Evolutionary conservation across 345 rosid genomes (phyloP), one percentile per base, ranked within the genome.

Genomic region (Streptanthus diversifolius): DNA sequence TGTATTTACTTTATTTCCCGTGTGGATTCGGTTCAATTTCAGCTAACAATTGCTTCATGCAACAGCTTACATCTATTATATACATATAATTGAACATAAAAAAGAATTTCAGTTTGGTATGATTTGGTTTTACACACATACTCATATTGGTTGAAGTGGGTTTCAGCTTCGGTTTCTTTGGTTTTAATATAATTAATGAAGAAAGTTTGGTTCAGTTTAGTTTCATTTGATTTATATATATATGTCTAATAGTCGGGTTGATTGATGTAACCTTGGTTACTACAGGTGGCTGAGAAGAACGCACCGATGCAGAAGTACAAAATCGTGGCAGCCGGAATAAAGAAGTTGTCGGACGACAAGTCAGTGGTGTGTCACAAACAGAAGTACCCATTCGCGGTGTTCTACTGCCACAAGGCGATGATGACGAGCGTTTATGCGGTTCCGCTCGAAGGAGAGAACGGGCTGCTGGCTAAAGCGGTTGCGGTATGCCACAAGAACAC

Each of bases 401-500:
- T 91, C 81, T 89, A 83, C 76, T 91, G 98, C 77, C 97, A 89
- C 77, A 76, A 89, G 66, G 81, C 90, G 0, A 59, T 63, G 66
- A 77, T 69, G 81, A 80, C 95, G 1, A 82, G 74, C 69, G 82
- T 81, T 32, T 89, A 83, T 80, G 47, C 45, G 57, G 89, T 88
- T 79, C 84, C 90, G 0, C 69, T 91, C 66, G 80, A 70, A 73
- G 95, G 88, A 60, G 84, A 71, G 24, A 87, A 91, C 7, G 96
- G 93, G 39, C 47, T 86, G 45, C 70, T 84, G 22, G 88, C 69
- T 45, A 81, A 86, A 63, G 98, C 93, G 8, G 87, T 83, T 12
- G 93, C 92, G 12, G 85, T 88, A 32, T 91, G 98, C 83, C 97
- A 93, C 81, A 85, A 85, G 27, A 82, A 93, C 72, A 88, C 97